A percentile compares a stretch with the other conserved stretches of the same genome.
Evolutionary conservation across 2,329 filamentous ascomycete species (phyloP).

Genomic region (Microsporum ferrugineum): DNA sequence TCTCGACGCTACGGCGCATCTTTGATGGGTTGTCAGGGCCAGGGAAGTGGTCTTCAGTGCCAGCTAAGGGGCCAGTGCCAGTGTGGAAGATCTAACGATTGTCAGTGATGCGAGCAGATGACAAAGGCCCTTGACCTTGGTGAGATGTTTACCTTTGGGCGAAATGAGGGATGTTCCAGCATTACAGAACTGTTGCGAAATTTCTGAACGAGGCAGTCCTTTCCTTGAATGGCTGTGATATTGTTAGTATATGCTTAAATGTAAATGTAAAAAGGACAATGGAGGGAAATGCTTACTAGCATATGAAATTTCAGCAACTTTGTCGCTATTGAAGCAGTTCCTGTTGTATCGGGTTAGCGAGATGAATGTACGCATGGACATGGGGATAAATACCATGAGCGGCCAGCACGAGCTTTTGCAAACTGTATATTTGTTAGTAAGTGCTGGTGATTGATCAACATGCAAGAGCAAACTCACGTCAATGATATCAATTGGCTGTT

Average conservation of each 20-base stretch:
- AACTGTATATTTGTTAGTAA: slow-evolving; percentile 45
- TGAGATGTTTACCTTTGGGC: slow-evolving; percentile 57
- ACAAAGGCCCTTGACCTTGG: slow-evolving; percentile 31
- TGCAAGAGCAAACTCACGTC: slow-evolving; percentile 40
- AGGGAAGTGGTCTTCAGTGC: slow-evolving; percentile 65
- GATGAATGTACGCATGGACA: background rate
- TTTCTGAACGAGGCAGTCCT: slow-evolving; percentile 81
- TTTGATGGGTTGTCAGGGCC: slow-evolving; percentile 74
- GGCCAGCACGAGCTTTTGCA: slow-evolving; percentile 56
- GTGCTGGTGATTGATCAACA: background rate
- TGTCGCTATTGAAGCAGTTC: slow-evolving; percentile 73
- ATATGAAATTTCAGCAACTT: slow-evolving; percentile 83
- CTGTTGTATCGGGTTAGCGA: slow-evolving; percentile 30
- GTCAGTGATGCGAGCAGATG: slow-evolving; percentile 25
- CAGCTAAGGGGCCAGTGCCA: slow-evolving; percentile 43
- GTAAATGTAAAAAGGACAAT: background rate
- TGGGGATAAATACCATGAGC: slow-evolving; percentile 47
- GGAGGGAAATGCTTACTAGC: slow-evolving; percentile 54
- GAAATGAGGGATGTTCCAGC: slow-evolving; percentile 68
- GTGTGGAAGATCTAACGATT: slow-evolving; percentile 43
- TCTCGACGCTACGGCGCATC: slow-evolving; percentile 76
- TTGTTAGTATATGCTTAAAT: slow-evolving; percentile 20
- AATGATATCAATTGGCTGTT: slow-evolving; percentile 60
- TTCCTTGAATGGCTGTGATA: slow-evolving; percentile 68
- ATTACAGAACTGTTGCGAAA: slow-evolving; percentile 96